Evolutionary conservation across 1,284 basidiomycete species (phyloP), one percentile per base, ranked within the genome.

Genomic region (Rhodotorula glutinis): DNA sequence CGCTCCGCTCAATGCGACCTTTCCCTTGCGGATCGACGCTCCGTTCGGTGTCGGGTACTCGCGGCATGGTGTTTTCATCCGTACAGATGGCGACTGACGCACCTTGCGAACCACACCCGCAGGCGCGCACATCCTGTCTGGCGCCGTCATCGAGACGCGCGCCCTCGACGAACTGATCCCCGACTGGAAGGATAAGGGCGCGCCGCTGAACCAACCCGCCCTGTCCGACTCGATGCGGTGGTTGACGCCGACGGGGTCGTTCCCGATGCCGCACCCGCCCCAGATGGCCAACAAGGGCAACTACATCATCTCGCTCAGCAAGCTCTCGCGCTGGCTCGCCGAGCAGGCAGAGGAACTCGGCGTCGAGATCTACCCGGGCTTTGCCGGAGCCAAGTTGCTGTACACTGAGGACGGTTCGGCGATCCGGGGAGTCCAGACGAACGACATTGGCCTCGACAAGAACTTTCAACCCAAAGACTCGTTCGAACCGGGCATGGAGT

Each of bases 401-500:
- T 89, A 90, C 76, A 84, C 86, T 62, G 82, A 86, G 25, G 85
- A 87, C 71, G 87, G 87, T 25, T 84, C 82, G 25, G 81, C 81
- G 59, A 87, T 98, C 54, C 84, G 83, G 47, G 96, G 95, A 33
- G 89, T 98, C 29, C 82, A 88, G 56, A 98, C 95, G 47, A 97
- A 98, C 76, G 95, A 98, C 76, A 93, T 97, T 44, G 95, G 95
- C 11, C 82, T 98, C 56, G 89, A 93, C 78, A 88, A 87, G 76
- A 81, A 86, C 63, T 85, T 86, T 43, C 82, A 85, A 68, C 87
- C 88, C 79, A 97, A 96, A 79, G 87, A 92, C 54, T 85, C 86
- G 19, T 98, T 94, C 77, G 94, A 98, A 79, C 91, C 94, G 1
- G 95, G 95, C 4, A 97, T 98, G 92, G 88, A 91, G 72, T 98